These are phyloP conservation scores for Panus rudis DNA, from an alignment of 768 basidiomycete genomes.

Conservation along the genomic window DNA sequence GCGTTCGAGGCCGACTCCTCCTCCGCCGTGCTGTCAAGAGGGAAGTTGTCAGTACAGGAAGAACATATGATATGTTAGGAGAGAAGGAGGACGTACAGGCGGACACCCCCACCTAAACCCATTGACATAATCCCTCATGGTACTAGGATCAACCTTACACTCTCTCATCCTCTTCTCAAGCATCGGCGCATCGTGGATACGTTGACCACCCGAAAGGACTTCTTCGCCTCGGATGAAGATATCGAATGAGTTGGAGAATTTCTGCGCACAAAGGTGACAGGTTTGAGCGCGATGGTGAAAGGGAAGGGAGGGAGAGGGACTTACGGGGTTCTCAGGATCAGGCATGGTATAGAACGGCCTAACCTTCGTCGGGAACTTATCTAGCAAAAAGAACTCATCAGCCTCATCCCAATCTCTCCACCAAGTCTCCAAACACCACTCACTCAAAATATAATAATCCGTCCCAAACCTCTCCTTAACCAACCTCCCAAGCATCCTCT, in stretches of 20 bases:
- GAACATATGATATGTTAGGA: constrained; percentile 13
- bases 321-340: constrained; percentile 79
- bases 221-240: constrained; percentile 99
- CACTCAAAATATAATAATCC: constrained; percentile 85
- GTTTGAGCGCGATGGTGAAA: background rate
- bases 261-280: constrained; percentile 32
- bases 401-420: background rate
- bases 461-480: constrained; percentile 92
- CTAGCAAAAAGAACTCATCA: constrained; percentile 32
- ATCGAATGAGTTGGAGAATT: constrained; percentile 95
- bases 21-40: constrained; percentile 70
- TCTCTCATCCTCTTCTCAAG: constrained; percentile 79
- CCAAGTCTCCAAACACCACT: constrained; percentile 23
- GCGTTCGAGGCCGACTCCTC: constrained; percentile 90
- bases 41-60: constrained; percentile 38
- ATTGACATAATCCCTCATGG: constrained; percentile 89
- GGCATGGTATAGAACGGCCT: constrained; percentile 99
- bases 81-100: constrained; percentile 32
- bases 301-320: constrained; percentile 21
- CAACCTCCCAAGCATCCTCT: constrained; percentile 85
- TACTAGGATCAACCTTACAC: constrained; percentile 82
- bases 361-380: constrained; percentile 93
- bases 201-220: constrained; percentile 95
- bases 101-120: constrained; percentile 93
- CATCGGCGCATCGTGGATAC: constrained; percentile 82